Evolutionary conservation across 2,329 filamentous ascomycete genomes (phyloP), one percentile per base, ranked within the genome.

Genomic region (Aspergillus sergii): DNA sequence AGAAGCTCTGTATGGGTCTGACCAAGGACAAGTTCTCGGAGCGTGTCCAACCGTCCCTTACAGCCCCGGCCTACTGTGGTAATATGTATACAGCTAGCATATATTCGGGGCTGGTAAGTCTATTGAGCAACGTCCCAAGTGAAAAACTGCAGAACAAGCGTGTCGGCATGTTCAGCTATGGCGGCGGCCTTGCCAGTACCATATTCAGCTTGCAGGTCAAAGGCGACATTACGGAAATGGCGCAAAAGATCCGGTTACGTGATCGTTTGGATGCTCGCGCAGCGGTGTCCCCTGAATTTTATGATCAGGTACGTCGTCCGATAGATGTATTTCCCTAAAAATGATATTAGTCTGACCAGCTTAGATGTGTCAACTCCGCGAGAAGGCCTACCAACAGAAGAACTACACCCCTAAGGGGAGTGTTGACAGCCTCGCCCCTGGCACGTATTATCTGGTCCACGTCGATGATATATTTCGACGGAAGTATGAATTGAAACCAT

Each of bases 381-480:
- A 94, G 82, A 86, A 93, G 80, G 92, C 91, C 59, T 92, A 95
- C 78, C 84, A 94, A 68, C 86, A 93, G 83, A 94, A 94, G 84
- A 82, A 88, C 82, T 95, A 87, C 81, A 87, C 82, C 67, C 92
- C 92, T 66, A 79, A 84, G 72, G 92, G 92, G 61, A 88, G 88
- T 58, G 74, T 84, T 32, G 89, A 91, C 50, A 91, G 86, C 70
- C 85, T 95, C 62, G 76, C 77, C 64, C 80, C 85, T 63, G 90
- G 88, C 63, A 88, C 88, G 23, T 95, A 94, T 83, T 95, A 94
- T 82, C 85, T 95, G 63, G 87, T 87, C 74, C 88, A 89, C 77
- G 86, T 95, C 55, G 91, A 95, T 75, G 91, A 92, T 71, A 93
- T 92, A 90, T 95, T 92, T 88, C 89, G 91, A 83, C 88, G 92